Evolutionary conservation across 345 rosid genomes (phyloP).

Genomic region (Eucalyptus rudis): DNA sequence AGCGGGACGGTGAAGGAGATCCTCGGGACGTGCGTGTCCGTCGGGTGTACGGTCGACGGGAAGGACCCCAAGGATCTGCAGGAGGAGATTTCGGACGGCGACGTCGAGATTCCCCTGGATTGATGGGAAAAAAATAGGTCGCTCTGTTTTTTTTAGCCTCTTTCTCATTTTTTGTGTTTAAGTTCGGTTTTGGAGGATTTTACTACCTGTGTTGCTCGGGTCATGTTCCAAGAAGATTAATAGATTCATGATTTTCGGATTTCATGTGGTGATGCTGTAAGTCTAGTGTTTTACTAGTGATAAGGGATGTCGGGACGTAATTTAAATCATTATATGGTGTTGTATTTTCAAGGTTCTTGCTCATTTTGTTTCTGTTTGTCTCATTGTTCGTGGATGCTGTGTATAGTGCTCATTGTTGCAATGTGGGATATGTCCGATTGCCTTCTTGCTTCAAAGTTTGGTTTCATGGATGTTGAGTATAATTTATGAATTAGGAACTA

Average conservation of each 20-base stretch:
- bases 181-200: not conserved
- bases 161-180: not conserved
- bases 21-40: conserved; percentile 10
- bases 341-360: not conserved
- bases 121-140: not conserved
- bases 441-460: not conserved
- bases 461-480: not conserved
- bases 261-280: not conserved
- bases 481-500: not conserved
- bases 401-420: not conserved
- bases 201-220: not conserved
- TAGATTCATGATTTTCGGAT: not conserved
- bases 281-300: not conserved
- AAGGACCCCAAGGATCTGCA: conserved; percentile 11
- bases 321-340: not conserved
- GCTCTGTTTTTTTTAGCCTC: not conserved
- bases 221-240: not conserved
- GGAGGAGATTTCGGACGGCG: conserved; percentile 2
- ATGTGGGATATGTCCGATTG: not conserved
- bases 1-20: conserved; percentile 12
- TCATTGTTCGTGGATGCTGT: not conserved
- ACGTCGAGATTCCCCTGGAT: conserved; percentile 3
- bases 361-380: not conserved
- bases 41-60: conserved; percentile 11
- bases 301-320: not conserved